Conservation (phyloP, 176 grass and related monocot genomes). For the Hsuehochloa calcarea region DNA sequence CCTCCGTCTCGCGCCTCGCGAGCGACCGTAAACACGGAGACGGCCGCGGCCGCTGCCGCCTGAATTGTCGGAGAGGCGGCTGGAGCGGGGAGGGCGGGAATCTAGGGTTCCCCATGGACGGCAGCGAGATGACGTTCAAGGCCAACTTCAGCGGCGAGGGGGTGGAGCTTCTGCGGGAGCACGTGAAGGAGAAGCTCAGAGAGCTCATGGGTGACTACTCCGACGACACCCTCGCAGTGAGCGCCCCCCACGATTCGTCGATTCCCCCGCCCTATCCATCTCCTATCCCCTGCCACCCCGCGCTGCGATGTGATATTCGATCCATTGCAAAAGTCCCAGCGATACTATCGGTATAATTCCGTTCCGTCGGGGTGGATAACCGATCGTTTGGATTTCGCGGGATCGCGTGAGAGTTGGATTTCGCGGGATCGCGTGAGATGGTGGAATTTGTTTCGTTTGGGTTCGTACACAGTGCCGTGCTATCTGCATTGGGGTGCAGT, state of each 20-base stretch:
- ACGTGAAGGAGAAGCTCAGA: conserved; percentile 75
- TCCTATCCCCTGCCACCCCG: not conserved
- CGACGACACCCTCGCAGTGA: conserved; percentile 84
- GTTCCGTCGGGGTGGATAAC: not conserved
- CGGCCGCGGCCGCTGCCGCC: not conserved
- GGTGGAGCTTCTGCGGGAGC: conserved; percentile 41
- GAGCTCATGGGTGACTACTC: conserved; percentile 87
- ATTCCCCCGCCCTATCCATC: not conserved
- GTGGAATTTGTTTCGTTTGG: not conserved
- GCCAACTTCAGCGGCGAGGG: conserved; percentile 70
- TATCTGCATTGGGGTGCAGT: conserved; percentile 22
- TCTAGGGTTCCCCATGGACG: conserved; percentile 58
- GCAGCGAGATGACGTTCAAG: conserved; percentile 58
- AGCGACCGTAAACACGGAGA: not conserved
- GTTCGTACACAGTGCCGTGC: not conserved
- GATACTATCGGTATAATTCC: not conserved
- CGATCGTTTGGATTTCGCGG: not conserved
- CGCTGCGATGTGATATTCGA: conserved; percentile 3
- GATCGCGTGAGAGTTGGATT: not conserved
- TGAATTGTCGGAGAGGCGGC: not conserved
- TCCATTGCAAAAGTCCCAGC: conserved; percentile 45
- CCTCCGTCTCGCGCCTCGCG: not conserved
- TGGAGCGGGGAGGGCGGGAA: conserved; percentile 21
- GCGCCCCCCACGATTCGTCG: not conserved
- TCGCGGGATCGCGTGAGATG: not conserved